Evolutionary conservation across 2,329 filamentous ascomycete species (phyloP).

Genomic region (Chrysoporthe deuterocubensis): DNA sequence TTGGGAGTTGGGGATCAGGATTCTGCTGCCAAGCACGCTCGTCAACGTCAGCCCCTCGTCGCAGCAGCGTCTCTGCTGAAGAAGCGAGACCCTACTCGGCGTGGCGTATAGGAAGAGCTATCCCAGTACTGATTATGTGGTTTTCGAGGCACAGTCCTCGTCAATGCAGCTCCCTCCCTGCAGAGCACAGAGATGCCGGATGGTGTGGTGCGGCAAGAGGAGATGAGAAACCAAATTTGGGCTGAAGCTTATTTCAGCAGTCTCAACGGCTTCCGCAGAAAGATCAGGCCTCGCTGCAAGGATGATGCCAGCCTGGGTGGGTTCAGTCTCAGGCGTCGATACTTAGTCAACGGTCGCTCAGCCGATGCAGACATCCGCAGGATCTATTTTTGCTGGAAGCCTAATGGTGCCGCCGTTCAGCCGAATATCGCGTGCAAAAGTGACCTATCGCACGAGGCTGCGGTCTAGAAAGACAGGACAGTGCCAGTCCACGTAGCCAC

Average conservation of each 20-base stretch:
- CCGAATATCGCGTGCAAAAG: not conserved
- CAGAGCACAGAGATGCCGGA: conserved; percentile 3
- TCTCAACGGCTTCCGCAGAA: conserved; percentile 16
- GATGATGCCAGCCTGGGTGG: conserved; percentile 16
- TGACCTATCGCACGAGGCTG: not conserved
- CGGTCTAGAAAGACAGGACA: not conserved
- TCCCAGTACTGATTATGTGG: not conserved
- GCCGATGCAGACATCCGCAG: not conserved
- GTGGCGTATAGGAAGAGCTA: not conserved
- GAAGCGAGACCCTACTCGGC: not conserved
- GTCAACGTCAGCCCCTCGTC: not conserved
- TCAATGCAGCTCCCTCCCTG: not conserved
- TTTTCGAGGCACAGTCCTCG: not conserved
- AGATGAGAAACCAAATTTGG: conserved; percentile 18
- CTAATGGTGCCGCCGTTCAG: not conserved
- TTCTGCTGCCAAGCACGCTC: not conserved
- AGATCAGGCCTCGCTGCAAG: conserved; percentile 13
- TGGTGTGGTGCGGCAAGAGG: conserved; percentile 8
- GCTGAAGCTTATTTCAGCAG: conserved; percentile 17
- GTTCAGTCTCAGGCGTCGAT: not conserved
- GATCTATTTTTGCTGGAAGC: not conserved
- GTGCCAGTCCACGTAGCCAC: not conserved
- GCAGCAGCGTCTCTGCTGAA: not conserved
- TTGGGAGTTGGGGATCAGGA: not conserved
- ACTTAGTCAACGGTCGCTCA: not conserved